Evolutionary conservation across 768 basidiomycete species (phyloP), one percentile per base, ranked within the genome.

Genomic region (Hysterangium stoloniferum): DNA sequence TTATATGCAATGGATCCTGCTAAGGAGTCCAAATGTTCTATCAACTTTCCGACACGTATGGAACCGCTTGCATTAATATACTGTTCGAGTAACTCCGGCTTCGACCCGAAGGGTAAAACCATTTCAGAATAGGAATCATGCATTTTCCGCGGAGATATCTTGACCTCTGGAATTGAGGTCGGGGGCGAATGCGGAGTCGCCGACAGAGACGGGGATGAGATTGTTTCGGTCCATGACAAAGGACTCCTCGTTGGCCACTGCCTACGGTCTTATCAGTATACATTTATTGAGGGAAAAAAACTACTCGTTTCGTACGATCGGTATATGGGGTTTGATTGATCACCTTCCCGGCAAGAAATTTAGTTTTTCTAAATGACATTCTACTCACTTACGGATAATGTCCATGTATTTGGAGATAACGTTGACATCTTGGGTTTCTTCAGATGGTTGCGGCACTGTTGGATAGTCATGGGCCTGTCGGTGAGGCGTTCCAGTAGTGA

Each of bases 1-100:
- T 87, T 84, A 65, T 90, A 91, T 4, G 86, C 74, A 52, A 90
- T 86, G 3, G 83, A 84, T 27, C 87, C 88, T 5, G 88, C 87
- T n/a, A 90, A 68, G 3, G 85, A 86, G 61, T 92, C 88, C 29
- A 90, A 71, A 60, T 89, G 82, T 65, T 86, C 82, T 79, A 86
- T 81, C 24, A 87, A 66, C 68, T 79, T 82, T 55, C 85, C 84
- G 1, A 72, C 84, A 35, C 84, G 75, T 54, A 86, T 79, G 15
- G 82, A 80, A 15, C 85, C 85, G 22, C 72, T 71, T 0, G 82
- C 82, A 59, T 85, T 86, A 6, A 76, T 82, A 58, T 86, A 86
- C 53, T 78, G 72, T 57, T 86, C 85, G 20, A 84, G 66, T 11
- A 83, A 64, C 47, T 73, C 63, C 0, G 78, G 71, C 13, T 75